Conservation (phyloP, 1,139 yeast genomes). For the Saccharomyces pastorianus region DNA sequence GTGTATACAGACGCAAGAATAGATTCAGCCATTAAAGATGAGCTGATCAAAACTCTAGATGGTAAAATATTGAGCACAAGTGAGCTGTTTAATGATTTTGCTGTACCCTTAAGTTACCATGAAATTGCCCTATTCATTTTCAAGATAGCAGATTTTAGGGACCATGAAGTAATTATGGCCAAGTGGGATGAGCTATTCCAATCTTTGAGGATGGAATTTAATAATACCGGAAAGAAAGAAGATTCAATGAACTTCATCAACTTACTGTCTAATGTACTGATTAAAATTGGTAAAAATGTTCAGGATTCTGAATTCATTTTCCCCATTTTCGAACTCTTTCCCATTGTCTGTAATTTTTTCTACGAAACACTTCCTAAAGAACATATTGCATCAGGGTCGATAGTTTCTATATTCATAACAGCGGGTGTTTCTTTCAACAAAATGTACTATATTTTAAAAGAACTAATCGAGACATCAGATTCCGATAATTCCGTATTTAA, state of each 20-base stretch:
- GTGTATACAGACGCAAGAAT: conserved; percentile 56
- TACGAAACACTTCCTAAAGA: conserved; percentile 34
- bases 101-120: conserved; percentile 81
- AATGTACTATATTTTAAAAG: conserved; percentile 58
- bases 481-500: conserved; percentile 41
- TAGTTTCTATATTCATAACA: conserved; percentile 61
- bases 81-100: conserved; percentile 75
- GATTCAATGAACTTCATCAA: conserved; percentile 30
- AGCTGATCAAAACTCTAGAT: conserved; percentile 50
- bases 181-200: conserved; percentile 65
- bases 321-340: conserved; percentile 67
- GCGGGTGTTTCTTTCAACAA: conserved; percentile 72
- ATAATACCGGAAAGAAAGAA: conserved; percentile 21
- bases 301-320: conserved; percentile 63
- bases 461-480: conserved; percentile 57
- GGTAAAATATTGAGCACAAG: conserved; percentile 61
- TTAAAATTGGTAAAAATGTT: conserved; percentile 42
- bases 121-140: conserved; percentile 73
- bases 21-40: conserved; percentile 32
- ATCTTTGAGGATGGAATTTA: conserved; percentile 25
- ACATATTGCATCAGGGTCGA: conserved; percentile 44
- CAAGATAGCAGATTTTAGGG: conserved; percentile 74
- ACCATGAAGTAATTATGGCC: conserved; percentile 60
- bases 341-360: conserved; percentile 38
- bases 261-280: conserved; percentile 35